Base-by-base conservation (phyloP, 495 filamentous ascomycete species). In the Mytilinidion resinicola region DNA sequence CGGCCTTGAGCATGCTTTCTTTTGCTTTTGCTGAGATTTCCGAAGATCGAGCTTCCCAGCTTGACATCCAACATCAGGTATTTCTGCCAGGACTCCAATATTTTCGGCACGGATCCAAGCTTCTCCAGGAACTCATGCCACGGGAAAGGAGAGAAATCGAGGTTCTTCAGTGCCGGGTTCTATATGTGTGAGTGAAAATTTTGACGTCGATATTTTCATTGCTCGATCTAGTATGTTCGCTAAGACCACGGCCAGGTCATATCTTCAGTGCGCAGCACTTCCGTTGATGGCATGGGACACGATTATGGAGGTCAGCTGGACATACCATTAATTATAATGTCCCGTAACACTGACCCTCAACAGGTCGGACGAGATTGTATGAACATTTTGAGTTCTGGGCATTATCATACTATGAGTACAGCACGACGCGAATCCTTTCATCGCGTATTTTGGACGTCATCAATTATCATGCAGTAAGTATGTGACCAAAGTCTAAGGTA, bases 391-490 rank as follows among this genome's bases (percentile, higher is more conserved):
- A 49, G 46, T 7, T 63, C 60, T 5, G 53, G 41, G n/a, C 25
- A 47, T 14, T 7, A 47, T 7, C 44, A 63, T 9, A 34, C 51
- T 8, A 60, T 56, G 61, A 47, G 20, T 14, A 51, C 15, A 12
- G 35, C 51, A 8, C 48, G 60, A 37, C 56, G 52, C 51, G 61
- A 64, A 37, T 43, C 52, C 6, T 39, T 64, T 25, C 48, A 64
- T 60, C 42, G 61, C 9, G 61, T 51, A 1, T 64, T 64, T 52
- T 64, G 61, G 61, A 53, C 61, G 21, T 39, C 15, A 9, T 59
- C 56, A 4, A 60, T 56, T 25, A 59, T 64, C 19, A n/a, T 60
- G 17, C 61, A 64, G 25, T 30, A 30, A 30, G 25, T 30, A 30
- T 30, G 2, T 6, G 6, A 2, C 25, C 6, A 30, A 30, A 30